Evolutionary conservation across 371 early-diverging fungal genomes (phyloP), one percentile per base, ranked within the genome.

Genomic region (Rhizopus stolonifer): DNA sequence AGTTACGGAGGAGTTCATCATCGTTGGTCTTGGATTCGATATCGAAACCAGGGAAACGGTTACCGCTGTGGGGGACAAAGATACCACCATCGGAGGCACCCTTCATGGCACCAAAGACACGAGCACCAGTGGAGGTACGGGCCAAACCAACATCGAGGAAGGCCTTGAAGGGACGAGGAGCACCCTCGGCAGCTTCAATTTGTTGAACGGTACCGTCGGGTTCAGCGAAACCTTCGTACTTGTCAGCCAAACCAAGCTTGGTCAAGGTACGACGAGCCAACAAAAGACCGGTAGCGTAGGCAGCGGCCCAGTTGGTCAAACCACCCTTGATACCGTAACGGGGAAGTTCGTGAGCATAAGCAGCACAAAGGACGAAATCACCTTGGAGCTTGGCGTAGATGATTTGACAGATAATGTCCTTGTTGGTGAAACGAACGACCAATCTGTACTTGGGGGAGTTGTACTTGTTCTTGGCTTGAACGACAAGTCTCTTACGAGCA

Each of bases 261-360:
- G 85, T 79, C 60, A 99, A 86, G 67, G 91, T 87, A 79, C 99
- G 92, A 66, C 99, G 94, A 58, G 98, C 99, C 54, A 90, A 84
- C 25, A 99, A 87, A 58, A 99, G 90, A 86, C 99, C 99, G 54
- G 99, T 99, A 70, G 91, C 88, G 84, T 99, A 99, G 69, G 99
- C 88, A 67, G 99, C 99, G 69, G 99, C 88, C 94, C 97, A 98
- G 95, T 99, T 99, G 84, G 96, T 99, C 74, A 99, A 84, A 84
- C 99, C 99, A 83, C 94, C 91, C 85, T 93, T 91, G 82, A 99
- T 82, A 57, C 99, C 99, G 80, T 92, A 99, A 73, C 84, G 82
- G 74, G 94, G 94, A 54, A 99, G 90, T 82, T 99, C 99, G 79
- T 96, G 95, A 51, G 98, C 77, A 82, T 98, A 98, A 67, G 99